These are phyloP conservation scores for Claviceps purpurea DNA, from an alignment of 2,329 filamentous ascomycete species.

Conservation along the genomic window DNA sequence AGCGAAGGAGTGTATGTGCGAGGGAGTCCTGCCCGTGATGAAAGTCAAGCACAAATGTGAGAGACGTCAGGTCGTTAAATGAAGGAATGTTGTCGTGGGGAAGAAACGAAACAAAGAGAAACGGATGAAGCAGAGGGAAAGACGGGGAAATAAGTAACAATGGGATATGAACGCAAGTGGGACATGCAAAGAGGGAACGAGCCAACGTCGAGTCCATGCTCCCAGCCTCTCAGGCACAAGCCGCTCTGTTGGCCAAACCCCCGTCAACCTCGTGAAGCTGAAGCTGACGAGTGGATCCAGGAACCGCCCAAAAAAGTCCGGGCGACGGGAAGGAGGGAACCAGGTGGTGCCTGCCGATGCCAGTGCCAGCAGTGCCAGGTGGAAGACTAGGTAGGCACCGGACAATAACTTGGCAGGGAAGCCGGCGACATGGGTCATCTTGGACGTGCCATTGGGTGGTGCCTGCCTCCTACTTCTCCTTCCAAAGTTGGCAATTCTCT, in stretches of 20 bases:
- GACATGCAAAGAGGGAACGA: neutral
- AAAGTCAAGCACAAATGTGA: slow-evolving; percentile 5
- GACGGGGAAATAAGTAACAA: neutral
- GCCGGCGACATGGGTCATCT: neutral
- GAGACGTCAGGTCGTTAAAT: slow-evolving; percentile 4
- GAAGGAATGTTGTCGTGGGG: slow-evolving; percentile 4
- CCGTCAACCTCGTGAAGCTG: neutral
- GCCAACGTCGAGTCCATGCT: neutral
- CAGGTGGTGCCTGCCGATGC: neutral
- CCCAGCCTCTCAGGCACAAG: no score
- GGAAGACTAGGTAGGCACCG: neutral
- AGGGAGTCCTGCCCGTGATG: slow-evolving; percentile 8
- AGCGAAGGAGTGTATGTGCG: slow-evolving; percentile 7
- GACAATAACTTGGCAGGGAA: neutral
- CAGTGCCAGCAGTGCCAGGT: neutral
- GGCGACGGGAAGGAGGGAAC: neutral
- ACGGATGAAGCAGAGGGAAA: neutral
- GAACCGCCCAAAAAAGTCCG: neutral
- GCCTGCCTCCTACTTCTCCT: neutral
- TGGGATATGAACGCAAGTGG: neutral
- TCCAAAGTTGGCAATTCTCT: neutral
- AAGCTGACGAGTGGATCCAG: neutral
- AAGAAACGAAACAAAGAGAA: neutral
- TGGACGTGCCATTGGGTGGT: neutral
- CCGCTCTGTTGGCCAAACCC: neutral